Evolutionary conservation across 805 yeast genomes (phyloP).

Genomic region (Candida tammaniensis): DNA sequence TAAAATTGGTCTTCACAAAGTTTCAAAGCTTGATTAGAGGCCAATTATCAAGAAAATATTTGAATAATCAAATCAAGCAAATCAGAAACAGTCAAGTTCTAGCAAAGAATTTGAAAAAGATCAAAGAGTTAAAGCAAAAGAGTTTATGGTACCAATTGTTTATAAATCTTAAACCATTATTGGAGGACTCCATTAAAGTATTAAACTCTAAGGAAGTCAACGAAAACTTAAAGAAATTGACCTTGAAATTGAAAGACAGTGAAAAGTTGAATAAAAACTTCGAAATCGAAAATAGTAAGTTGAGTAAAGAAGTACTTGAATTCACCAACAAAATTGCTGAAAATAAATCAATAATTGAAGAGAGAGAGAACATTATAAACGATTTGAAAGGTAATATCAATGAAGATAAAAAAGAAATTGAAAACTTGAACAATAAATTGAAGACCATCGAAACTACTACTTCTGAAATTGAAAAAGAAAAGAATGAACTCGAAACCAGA

Average conservation of each 20-base stretch:
- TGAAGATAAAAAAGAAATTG: constrained; percentile 18
- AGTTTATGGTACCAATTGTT: constrained; percentile 80
- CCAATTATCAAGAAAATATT: constrained; percentile 47
- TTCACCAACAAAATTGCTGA: constrained; percentile 33
- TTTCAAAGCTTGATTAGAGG: constrained; percentile 73
- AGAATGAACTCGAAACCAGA: constrained; percentile 5
- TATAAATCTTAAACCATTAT: constrained; percentile 68
- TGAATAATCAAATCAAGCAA: constrained; percentile 50
- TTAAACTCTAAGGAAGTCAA: constrained; percentile 55
- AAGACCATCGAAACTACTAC: constrained; percentile 20
- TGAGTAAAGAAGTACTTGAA: constrained; percentile 32
- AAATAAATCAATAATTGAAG: constrained; percentile 32
- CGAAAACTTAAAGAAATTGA: constrained; percentile 53
- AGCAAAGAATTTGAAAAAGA: constrained; percentile 55
- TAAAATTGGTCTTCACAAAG: constrained; percentile 51
- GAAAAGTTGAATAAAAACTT: constrained; percentile 28
- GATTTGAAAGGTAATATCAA: constrained; percentile 41
- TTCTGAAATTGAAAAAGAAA: constrained; percentile 14
- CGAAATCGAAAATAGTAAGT: constrained; percentile 35
- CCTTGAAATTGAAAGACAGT: constrained; percentile 37
- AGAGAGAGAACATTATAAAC: constrained; percentile 46
- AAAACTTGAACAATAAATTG: constrained; percentile 23
- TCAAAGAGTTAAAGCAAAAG: constrained; percentile 38
- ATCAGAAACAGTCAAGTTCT: constrained; percentile 70
- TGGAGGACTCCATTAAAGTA: constrained; percentile 61